Conservation (phyloP, 1,284 basidiomycete genomes). For the Entoloma clypeatum region DNA sequence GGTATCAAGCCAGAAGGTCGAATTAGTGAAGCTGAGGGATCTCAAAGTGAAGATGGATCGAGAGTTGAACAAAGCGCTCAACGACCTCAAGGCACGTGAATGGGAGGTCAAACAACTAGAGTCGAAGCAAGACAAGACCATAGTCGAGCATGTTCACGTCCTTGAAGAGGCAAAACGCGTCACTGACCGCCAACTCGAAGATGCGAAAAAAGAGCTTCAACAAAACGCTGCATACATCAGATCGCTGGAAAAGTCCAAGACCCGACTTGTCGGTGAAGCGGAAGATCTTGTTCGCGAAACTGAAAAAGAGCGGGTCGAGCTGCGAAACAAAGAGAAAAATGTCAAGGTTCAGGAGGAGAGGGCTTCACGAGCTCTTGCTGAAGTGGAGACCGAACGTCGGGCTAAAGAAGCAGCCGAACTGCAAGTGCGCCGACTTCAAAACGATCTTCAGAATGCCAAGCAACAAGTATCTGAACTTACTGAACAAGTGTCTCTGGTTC, state of each 20-base stretch:
- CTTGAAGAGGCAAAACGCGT: conserved; percentile 96
- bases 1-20: conserved; percentile 61
- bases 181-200: conserved; percentile 88
- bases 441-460: conserved; percentile 52
- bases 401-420: conserved; percentile 63
- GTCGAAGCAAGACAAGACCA: conserved; percentile 92
- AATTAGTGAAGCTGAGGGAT: conserved; percentile 68
- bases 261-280: conserved; percentile 74
- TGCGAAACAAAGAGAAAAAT: conserved; percentile 66
- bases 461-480: conserved; percentile 51
- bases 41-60: conserved; percentile 71
- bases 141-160: conserved; percentile 98
- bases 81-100: conserved; percentile 79
- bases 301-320: conserved; percentile 67
- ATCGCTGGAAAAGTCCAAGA: conserved; percentile 80
- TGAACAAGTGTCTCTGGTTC: conserved; percentile 47
- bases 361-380: conserved; percentile 49
- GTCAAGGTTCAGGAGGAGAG: conserved; percentile 57
- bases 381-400: conserved; percentile 63
- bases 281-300: conserved; percentile 82
- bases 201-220: conserved; percentile 75
- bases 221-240: conserved; percentile 74
- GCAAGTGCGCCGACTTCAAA: conserved; percentile 53
- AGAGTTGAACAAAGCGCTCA: conserved; percentile 76
- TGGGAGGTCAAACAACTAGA: conserved; percentile 85